Evolutionary conservation across 2,329 filamentous ascomycete species (phyloP).

Genomic region (Xylaria sp.): DNA sequence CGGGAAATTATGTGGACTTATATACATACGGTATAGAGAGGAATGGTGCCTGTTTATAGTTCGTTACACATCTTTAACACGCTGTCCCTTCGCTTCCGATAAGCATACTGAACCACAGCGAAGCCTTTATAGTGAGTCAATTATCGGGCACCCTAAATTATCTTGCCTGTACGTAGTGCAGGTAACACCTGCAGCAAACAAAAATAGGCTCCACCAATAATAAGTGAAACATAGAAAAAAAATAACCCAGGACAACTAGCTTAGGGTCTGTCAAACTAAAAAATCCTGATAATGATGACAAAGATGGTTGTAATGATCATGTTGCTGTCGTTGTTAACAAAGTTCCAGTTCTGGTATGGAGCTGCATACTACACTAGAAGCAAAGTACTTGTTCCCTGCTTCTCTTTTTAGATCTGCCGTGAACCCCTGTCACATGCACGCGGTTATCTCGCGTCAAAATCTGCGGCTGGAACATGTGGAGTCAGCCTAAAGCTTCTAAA

Average conservation of each 20-base stretch:
- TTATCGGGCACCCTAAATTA: neutral
- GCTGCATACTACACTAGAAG: neutral
- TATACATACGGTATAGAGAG: too few relatives aligned
- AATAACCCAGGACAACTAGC: neutral
- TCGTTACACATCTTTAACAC: too few relatives aligned
- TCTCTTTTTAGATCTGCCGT: conserved; percentile 28
- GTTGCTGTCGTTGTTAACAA: neutral
- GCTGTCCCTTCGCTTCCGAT: neutral
- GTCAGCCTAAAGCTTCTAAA: conserved; percentile 15
- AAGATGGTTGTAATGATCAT: neutral
- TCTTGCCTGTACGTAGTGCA: neutral
- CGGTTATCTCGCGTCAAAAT: conserved; percentile 43
- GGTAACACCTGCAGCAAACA: neutral
- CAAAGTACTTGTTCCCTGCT: neutral
- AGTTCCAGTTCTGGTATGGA: neutral
- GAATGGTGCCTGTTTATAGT: too few relatives aligned
- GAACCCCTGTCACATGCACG: conserved; percentile 33
- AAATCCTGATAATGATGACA: neutral
- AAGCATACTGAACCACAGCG: neutral
- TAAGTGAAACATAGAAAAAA: neutral
- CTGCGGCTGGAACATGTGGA: conserved; percentile 37
- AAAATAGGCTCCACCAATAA: neutral
- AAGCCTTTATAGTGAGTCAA: neutral
- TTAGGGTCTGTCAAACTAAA: too few relatives aligned
- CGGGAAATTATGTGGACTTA: too few relatives aligned